Percentiles rank a stretch among this genome's conserved stretches.
Conservation (phyloP, 106 monocot genomes). For the Allium cepa region DNA sequence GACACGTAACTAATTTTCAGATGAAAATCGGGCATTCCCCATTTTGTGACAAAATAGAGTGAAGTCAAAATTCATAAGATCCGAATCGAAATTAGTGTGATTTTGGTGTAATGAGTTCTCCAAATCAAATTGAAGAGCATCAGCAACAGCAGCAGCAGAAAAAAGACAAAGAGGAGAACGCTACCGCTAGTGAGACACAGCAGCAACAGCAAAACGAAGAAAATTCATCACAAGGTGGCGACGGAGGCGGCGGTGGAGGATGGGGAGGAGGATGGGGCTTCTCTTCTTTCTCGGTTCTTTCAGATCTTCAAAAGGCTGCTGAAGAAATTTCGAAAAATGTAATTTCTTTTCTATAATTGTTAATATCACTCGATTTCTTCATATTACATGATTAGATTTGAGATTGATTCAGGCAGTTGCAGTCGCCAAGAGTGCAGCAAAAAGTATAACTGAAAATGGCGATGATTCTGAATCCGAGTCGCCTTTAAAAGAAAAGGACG, state of each 20-base stretch:
- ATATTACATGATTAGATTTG: not conserved
- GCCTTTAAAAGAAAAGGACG: not conserved
- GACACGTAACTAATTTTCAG: too few species aligned
- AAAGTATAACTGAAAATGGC: constrained; percentile 43
- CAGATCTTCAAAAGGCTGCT: constrained; percentile 80
- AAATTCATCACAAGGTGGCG: constrained; percentile 8
- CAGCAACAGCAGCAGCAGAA: not conserved
- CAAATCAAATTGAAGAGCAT: not conserved
- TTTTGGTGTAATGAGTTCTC: not conserved
- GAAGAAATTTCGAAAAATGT: constrained; percentile 89
- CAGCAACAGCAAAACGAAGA: not conserved
- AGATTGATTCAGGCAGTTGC: constrained; percentile 56
- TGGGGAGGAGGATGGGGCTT: constrained; percentile 83
- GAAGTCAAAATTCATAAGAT: too few species aligned
- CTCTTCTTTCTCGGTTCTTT: constrained; percentile 49
- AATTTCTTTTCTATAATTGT: not conserved
- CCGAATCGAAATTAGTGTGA: too few species aligned
- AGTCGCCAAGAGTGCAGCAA: constrained; percentile 60
- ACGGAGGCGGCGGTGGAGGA: constrained; percentile 17
- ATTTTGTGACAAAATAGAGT: too few species aligned
- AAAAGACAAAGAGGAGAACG: not conserved
- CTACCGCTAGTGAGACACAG: not conserved
- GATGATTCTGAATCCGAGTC: constrained; percentile 12
- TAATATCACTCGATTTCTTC: too few species aligned
- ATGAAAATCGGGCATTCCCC: too few species aligned